A percentile compares a stretch with the other conserved stretches of the same genome.
phyloP scores from a whole-genome alignment of 2,329 filamentous ascomycete species.

The Pseudocercospora vitis region DNA sequence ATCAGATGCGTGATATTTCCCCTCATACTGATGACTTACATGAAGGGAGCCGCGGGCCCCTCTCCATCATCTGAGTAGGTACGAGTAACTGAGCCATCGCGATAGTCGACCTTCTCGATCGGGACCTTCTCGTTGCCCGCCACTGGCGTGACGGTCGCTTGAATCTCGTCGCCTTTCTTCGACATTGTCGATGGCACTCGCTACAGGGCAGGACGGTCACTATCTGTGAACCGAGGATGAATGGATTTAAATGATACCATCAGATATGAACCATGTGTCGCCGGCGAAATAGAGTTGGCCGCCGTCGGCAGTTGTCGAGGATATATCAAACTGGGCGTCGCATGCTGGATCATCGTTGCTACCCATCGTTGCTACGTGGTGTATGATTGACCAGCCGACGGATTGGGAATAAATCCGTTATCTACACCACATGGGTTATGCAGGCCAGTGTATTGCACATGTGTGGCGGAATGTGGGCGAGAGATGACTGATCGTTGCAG shows the following conservation, averaged over 20 bases:
- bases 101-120: neutral
- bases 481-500: no score
- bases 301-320: neutral
- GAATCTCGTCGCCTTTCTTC: conserved; percentile 6
- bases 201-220: neutral
- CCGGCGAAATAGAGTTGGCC: neutral
- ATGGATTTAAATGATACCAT: neutral
- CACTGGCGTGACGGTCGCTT: neutral
- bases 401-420: no score
- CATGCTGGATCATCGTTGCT: neutral
- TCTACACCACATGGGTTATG: no score
- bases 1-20: neutral
- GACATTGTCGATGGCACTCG: conserved; percentile 4
- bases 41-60: neutral
- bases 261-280: neutral
- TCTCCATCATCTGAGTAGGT: neutral
- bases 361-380: neutral
- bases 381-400: neutral
- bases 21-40: neutral
- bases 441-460: no score
- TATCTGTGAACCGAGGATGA: no score
- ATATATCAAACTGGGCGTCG: neutral
- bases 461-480: no score
- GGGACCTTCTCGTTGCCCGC: neutral
- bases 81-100: neutral